Evolutionary conservation across 2,329 filamentous ascomycete species (phyloP).

Genomic region (Ramularia endophylla): DNA sequence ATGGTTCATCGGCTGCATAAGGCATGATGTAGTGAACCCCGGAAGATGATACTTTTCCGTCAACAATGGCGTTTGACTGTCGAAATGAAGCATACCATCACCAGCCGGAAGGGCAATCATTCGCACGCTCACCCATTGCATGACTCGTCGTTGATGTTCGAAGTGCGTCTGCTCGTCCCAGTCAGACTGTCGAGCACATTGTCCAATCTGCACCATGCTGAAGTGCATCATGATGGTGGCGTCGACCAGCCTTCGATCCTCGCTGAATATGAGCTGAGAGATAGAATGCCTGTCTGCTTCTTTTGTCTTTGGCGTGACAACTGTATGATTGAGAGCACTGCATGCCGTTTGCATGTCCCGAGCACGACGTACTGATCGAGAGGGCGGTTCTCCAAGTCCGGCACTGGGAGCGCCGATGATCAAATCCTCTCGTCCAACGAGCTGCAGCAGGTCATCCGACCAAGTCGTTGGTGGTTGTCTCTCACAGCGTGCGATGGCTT

Average conservation of each 20-base stretch:
- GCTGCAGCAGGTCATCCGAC: conserved; percentile 62
- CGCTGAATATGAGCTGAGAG: conserved; percentile 80
- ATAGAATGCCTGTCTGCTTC: conserved; percentile 73
- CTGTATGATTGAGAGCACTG: conserved; percentile 56
- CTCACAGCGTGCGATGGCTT: conserved; percentile 80
- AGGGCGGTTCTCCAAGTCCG: conserved; percentile 28
- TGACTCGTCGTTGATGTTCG: conserved; percentile 86
- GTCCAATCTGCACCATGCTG: conserved; percentile 70
- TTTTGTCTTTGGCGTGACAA: conserved; percentile 68
- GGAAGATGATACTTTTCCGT: conserved; percentile 88
- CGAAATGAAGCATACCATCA: conserved; percentile 80
- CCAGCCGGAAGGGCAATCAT: conserved; percentile 87
- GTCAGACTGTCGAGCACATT: conserved; percentile 64
- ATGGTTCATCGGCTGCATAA: conserved; percentile 86
- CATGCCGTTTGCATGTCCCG: conserved; percentile 78
- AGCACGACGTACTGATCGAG: conserved; percentile 3
- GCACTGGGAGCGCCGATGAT: conserved; percentile 31
- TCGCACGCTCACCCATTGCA: conserved; percentile 76
- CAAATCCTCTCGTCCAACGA: conserved; percentile 79
- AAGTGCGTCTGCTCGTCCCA: conserved; percentile 84
- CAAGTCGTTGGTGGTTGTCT: conserved; percentile 73
- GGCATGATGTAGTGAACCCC: conserved; percentile 85
- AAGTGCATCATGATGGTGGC: conserved; percentile 82
- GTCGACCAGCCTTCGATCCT: conserved; percentile 85
- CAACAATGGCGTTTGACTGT: conserved; percentile 76